A percentile compares a stretch with the other conserved stretches of the same genome.
phyloP scores from a whole-genome alignment of 2,329 filamentous ascomycete species.

The Calonectria pseudoreteaudii region DNA sequence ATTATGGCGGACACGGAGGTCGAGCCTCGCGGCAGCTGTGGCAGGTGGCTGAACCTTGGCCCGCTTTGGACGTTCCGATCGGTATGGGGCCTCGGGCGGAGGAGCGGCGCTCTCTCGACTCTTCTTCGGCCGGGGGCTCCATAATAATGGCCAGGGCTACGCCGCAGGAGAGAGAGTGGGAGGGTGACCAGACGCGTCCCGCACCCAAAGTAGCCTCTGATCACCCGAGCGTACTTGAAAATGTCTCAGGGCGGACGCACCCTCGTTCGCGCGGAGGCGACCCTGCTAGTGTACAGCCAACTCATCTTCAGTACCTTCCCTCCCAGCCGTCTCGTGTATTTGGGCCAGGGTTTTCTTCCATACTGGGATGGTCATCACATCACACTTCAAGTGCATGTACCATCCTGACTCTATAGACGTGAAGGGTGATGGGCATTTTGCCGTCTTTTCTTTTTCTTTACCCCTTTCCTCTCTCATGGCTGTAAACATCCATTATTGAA shows the following conservation, averaged over 20 bases:
- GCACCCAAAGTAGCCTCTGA: constrained; percentile 32
- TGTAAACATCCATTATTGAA: background rate
- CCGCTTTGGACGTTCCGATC: constrained; percentile 43
- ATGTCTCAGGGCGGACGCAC: constrained; percentile 36
- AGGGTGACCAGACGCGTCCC: constrained; percentile 17
- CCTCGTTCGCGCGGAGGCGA: constrained; percentile 27
- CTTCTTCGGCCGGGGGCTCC: constrained; percentile 38
- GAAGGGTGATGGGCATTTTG: background rate
- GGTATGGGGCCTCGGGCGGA: constrained; percentile 44
- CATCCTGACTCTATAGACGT: background rate
- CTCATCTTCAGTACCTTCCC: constrained; percentile 17
- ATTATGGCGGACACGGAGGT: constrained; percentile 34
- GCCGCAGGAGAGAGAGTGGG: constrained; percentile 29
- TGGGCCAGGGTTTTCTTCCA: background rate
- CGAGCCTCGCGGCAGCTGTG: constrained; percentile 32
- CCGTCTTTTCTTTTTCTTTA: background rate
- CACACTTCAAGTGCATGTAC: background rate
- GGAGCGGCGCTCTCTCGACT: constrained; percentile 40
- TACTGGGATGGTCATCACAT: constrained; percentile 5
- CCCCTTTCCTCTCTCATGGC: background rate
- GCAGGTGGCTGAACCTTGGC: constrained; percentile 44
- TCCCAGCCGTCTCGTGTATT: background rate
- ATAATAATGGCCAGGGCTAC: constrained; percentile 35
- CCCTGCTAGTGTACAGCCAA: constrained; percentile 15
- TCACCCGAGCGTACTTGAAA: constrained; percentile 34